phyloP scores from a whole-genome alignment of 148 eudicot species.

The Fagopyrum tataricum region DNA sequence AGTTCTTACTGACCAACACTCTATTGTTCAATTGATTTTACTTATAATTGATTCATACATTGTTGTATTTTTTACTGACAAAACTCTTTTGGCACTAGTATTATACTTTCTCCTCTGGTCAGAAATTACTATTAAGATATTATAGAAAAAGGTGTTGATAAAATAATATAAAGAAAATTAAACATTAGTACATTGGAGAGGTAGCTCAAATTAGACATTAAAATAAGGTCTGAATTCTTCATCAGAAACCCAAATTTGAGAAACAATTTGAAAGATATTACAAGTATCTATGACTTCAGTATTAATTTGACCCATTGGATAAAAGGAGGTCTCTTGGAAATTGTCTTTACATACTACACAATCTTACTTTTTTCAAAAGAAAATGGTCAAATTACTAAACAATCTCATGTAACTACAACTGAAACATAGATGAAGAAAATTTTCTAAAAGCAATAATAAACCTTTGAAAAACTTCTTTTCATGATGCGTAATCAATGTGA shows the following conservation, averaged over 20 bases:
- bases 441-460: neutral
- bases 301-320: neutral
- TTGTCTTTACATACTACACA: neutral
- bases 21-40: neutral
- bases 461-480: neutral
- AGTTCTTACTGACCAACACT: neutral
- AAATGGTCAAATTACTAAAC: neutral
- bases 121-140: neutral
- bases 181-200: neutral
- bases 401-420: neutral
- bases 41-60: neutral
- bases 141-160: neutral
- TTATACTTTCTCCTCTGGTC: neutral
- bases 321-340: neutral
- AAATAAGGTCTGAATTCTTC: neutral
- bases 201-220: neutral
- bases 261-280: neutral
- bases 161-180: neutral
- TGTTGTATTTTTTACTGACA: no score
- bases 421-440: neutral
- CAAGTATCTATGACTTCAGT: neutral
- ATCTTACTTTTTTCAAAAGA: no score
- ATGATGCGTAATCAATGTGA: slow-evolving; percentile 5
- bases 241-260: neutral
- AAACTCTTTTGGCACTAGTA: neutral